A percentile compares a stretch with the other conserved stretches of the same genome.
Evolutionary conservation across 768 basidiomycete genomes (phyloP).

Genomic region (Lactarius sanguifluus): DNA sequence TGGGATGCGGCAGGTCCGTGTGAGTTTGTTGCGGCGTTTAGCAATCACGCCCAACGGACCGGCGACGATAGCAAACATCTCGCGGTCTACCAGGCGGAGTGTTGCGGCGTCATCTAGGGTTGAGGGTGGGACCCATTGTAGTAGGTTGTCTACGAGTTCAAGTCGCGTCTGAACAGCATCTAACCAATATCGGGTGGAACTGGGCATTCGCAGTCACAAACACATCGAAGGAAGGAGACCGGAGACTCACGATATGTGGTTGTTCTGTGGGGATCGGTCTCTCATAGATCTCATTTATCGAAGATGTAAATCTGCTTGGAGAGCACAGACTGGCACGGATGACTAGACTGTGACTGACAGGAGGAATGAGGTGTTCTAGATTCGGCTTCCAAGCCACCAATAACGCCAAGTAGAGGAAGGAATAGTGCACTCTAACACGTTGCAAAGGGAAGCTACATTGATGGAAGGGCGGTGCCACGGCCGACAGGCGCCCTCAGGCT

Average conservation of each 20-base stretch:
- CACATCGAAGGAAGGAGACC: neutral
- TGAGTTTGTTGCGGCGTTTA: constrained; percentile 21
- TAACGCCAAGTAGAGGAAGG: neutral
- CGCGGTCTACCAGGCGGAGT: constrained; percentile 9
- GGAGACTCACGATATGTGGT: constrained; percentile 13
- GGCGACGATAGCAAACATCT: constrained; percentile 17
- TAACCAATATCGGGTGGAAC: constrained; percentile 25
- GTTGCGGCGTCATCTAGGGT: constrained; percentile 4
- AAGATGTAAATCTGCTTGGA: neutral
- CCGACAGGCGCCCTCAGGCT: neutral
- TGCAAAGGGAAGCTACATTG: neutral
- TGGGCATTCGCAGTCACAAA: neutral
- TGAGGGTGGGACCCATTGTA: constrained; percentile 11
- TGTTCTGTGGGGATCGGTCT: neutral
- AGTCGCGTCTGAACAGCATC: constrained; percentile 21
- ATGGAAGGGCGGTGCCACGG: neutral
- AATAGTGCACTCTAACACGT: neutral
- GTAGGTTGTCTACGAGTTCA: constrained; percentile 14
- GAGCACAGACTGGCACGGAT: neutral
- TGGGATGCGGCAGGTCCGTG: constrained; percentile 21
- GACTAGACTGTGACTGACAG: neutral
- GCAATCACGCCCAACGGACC: constrained; percentile 14
- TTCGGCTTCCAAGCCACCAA: neutral
- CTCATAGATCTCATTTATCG: constrained; percentile 1
- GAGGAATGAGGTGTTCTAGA: neutral